Conservation (phyloP, 331 rosid species). For the Acacia concinna region DNA sequence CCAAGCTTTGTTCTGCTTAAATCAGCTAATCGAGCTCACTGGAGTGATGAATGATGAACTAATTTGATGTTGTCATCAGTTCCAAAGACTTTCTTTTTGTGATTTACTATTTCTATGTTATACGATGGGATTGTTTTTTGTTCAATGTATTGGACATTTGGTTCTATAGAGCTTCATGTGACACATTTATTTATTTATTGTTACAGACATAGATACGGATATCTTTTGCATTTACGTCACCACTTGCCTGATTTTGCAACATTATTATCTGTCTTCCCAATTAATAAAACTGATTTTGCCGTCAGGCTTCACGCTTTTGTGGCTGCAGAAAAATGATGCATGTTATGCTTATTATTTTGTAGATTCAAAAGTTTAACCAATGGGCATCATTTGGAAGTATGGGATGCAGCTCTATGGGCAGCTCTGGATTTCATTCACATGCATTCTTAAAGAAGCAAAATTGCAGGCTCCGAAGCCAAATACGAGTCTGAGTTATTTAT, state of each 20-base stretch:
- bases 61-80: neutral
- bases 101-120: neutral
- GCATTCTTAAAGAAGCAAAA: slow-evolving; percentile 4
- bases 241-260: neutral
- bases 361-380: slow-evolving; percentile 8
- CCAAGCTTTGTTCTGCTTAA: neutral
- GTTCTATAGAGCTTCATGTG: neutral
- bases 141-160: neutral
- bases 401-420: neutral
- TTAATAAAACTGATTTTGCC: neutral
- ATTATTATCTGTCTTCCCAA: neutral
- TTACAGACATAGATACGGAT: neutral
- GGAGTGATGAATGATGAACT: slow-evolving; percentile 1
- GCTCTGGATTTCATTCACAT: neutral
- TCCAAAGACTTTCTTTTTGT: neutral
- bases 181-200: neutral
- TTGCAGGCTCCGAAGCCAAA: neutral
- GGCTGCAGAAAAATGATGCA: neutral
- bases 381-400: neutral
- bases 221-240: neutral
- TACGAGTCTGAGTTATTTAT: neutral
- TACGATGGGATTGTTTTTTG: neutral
- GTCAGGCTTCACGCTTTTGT: neutral
- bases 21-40: neutral
- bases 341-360: neutral